Evolutionary conservation across 164 flowering plant genomes (phyloP).

Genomic region (Aristolochia fimbriata): DNA sequence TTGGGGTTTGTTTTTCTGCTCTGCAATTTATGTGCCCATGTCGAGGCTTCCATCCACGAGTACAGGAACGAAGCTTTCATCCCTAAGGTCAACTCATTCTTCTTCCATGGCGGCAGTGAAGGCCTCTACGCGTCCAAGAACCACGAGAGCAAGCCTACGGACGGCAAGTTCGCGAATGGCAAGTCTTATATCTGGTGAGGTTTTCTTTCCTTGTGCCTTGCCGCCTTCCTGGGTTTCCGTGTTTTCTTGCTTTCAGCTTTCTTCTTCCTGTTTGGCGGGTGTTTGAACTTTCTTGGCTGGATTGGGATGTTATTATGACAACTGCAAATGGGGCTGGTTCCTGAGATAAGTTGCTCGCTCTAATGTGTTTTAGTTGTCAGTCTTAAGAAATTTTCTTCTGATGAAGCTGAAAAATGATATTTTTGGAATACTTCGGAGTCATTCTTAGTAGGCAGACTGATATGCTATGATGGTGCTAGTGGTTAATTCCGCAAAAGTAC

Average conservation of each 20-base stretch:
- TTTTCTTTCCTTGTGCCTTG: neutral
- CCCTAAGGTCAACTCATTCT: slow-evolving; percentile 47
- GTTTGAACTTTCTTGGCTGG: too few relatives aligned
- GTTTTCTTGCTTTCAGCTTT: neutral
- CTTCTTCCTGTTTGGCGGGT: neutral
- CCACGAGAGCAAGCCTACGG: slow-evolving; percentile 4
- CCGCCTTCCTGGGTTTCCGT: neutral
- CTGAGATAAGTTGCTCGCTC: too few relatives aligned
- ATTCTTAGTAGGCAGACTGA: too few relatives aligned
- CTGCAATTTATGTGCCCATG: slow-evolving; percentile 24
- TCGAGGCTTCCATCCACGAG: slow-evolving; percentile 57
- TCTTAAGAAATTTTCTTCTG: too few relatives aligned
- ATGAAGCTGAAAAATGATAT: too few relatives aligned
- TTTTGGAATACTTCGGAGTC: too few relatives aligned
- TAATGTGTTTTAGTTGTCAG: too few relatives aligned
- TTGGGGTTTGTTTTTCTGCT: too few relatives aligned
- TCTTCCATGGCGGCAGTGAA: slow-evolving; percentile 89
- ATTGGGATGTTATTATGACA: too few relatives aligned
- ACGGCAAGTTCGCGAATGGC: slow-evolving; percentile 26
- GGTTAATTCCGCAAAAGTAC: too few relatives aligned
- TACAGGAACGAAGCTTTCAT: slow-evolving; percentile 43
- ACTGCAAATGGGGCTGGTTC: too few relatives aligned
- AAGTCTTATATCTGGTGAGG: slow-evolving; percentile 63
- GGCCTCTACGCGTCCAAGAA: slow-evolving; percentile 62
- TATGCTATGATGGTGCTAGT: too few relatives aligned